A percentile compares a stretch with the other conserved stretches of the same genome.
Evolutionary conservation across 2,329 filamentous ascomycete species (phyloP).

Genomic region (Microascus cirrosus): DNA sequence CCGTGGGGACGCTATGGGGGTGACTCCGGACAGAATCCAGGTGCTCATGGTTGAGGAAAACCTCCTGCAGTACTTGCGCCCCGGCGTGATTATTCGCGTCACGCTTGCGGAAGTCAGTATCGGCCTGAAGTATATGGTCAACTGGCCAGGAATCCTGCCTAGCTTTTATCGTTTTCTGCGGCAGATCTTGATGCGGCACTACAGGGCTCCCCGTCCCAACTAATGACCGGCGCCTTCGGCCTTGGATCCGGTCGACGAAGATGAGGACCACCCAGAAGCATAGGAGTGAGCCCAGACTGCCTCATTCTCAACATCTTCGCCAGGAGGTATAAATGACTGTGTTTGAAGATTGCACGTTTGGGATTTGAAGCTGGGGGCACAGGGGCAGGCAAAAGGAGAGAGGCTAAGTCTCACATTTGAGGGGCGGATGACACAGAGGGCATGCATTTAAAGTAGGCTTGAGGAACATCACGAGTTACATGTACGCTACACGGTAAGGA

Average conservation of each 20-base stretch:
- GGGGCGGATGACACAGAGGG: no score
- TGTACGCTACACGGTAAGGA: no score
- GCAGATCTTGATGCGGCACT: conserved; percentile 58
- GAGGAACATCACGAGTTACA: no score
- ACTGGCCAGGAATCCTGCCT: conserved; percentile 40
- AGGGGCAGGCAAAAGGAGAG: no score
- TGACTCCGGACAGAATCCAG: conserved; percentile 7
- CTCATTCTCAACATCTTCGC: not conserved
- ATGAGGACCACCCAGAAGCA: not conserved
- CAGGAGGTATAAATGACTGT: not conserved
- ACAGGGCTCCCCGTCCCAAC: conserved; percentile 42
- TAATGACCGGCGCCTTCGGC: conserved; percentile 34
- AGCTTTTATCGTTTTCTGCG: conserved; percentile 54
- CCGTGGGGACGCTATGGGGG: conserved; percentile 11
- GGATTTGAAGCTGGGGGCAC: no score
- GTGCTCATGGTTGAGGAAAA: conserved; percentile 59
- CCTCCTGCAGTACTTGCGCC: conserved; percentile 37
- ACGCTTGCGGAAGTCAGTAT: conserved; percentile 47
- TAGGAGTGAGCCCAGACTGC: not conserved
- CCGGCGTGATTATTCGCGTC: conserved; percentile 53
- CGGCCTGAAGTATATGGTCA: conserved; percentile 55
- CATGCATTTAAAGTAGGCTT: no score
- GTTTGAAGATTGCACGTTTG: not conserved
- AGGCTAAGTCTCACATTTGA: no score
- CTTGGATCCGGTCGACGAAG: conserved; percentile 1